Evolutionary conservation across 2,329 filamentous ascomycete genomes (phyloP).

Genomic region (Beauveria sp.): DNA sequence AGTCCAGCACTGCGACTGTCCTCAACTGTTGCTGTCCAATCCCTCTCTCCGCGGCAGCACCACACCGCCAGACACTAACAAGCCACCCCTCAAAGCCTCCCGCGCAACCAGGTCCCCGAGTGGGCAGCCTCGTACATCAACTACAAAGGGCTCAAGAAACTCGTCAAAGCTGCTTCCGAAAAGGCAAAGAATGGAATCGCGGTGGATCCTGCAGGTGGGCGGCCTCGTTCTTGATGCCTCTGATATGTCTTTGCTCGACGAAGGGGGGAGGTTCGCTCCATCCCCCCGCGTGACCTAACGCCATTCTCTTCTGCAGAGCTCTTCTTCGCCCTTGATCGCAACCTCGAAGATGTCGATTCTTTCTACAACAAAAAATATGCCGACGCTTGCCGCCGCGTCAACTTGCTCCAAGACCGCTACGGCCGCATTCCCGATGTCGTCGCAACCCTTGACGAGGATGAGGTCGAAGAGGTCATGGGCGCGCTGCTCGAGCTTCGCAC

Average conservation of each 20-base stretch:
- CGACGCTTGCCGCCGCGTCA: slow-evolving; percentile 76
- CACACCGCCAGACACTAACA: slow-evolving; percentile 17
- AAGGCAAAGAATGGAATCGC: slow-evolving; percentile 61
- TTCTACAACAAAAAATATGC: slow-evolving; percentile 96
- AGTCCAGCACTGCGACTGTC: slow-evolving; percentile 18
- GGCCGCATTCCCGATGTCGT: slow-evolving; percentile 63
- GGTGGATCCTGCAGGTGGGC: slow-evolving; percentile 84
- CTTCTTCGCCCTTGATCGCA: slow-evolving; percentile 93
- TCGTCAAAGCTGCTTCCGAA: slow-evolving; percentile 74
- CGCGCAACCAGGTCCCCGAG: slow-evolving; percentile 78
- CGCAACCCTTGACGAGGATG: slow-evolving; percentile 73
- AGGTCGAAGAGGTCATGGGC: slow-evolving; percentile 84
- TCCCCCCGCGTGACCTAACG: slow-evolving; percentile 23
- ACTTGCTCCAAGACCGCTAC: slow-evolving; percentile 81
- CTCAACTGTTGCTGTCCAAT: not conserved
- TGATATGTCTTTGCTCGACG: slow-evolving; percentile 2
- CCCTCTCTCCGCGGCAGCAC: not conserved
- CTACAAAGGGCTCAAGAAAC: slow-evolving; percentile 88
- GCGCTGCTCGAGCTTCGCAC: slow-evolving; percentile 82
- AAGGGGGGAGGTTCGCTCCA: slow-evolving; percentile 19
- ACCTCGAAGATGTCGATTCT: slow-evolving; percentile 90
- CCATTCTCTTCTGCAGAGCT: slow-evolving; percentile 57
- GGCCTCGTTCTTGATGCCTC: slow-evolving; percentile 18
- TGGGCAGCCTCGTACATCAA: slow-evolving; percentile 81
- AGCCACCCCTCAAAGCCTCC: slow-evolving; percentile 42